Conservation (phyloP, 495 filamentous ascomycete genomes). For the Tuber microsphaerosporum region DNA sequence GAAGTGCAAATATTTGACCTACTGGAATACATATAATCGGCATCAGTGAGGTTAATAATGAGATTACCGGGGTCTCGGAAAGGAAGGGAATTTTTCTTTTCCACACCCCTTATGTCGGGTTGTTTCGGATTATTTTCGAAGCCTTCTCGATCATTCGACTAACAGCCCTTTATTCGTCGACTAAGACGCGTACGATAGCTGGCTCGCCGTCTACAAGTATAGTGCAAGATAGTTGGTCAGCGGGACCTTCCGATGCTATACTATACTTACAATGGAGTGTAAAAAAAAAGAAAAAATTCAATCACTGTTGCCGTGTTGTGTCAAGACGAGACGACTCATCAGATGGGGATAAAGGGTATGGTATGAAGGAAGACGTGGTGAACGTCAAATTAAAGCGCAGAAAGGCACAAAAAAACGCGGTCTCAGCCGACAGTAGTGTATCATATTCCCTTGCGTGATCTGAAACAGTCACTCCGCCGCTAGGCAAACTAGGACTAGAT, state of each 20-base stretch:
- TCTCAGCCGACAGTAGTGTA: neutral
- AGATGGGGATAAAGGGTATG: too few species aligned
- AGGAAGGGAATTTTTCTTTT: neutral
- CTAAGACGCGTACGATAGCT: neutral
- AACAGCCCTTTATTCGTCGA: neutral
- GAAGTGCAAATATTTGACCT: neutral
- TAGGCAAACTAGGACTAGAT: neutral
- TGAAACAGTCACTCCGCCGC: neutral
- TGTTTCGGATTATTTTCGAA: neutral
- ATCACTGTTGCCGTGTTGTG: neutral
- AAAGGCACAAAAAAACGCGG: neutral
- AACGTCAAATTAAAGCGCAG: neutral
- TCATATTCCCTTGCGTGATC: neutral
- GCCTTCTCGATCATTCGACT: neutral
- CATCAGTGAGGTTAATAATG: neutral
- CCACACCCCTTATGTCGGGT: neutral
- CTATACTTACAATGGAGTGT: neutral
- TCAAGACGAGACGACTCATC: too few species aligned
- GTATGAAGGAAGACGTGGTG: too few species aligned
- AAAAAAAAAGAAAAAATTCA: neutral
- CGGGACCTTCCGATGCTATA: neutral
- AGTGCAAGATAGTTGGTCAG: neutral
- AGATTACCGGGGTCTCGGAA: neutral
- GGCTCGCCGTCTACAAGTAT: too few species aligned
- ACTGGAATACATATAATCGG: neutral